Percentiles rank a stretch among this genome's conserved stretches.
Evolutionary conservation across 1,284 basidiomycete species (phyloP).

Genomic region (Kwoniella shivajii): DNA sequence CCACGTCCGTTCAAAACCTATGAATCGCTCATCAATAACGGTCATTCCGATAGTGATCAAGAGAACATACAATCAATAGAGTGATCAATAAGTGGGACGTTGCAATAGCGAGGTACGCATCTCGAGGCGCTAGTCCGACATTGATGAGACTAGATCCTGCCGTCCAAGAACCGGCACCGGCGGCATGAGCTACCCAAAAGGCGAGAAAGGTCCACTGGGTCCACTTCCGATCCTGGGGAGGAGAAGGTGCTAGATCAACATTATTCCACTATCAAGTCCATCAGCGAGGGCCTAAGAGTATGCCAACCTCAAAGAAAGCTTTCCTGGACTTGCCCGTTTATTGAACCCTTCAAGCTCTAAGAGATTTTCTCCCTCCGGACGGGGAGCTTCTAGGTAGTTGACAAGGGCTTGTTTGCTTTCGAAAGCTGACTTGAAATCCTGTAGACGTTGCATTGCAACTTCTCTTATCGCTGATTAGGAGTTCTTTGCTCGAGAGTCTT

Average conservation of each 20-base stretch:
- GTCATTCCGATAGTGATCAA: not conserved
- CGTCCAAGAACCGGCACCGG: constrained; percentile 17
- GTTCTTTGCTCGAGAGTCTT: too few species aligned
- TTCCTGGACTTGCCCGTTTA: constrained; percentile 7
- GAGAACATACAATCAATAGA: constrained; percentile 14
- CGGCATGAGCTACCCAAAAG: constrained; percentile 23
- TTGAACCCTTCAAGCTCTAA: not conserved
- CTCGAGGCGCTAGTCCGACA: constrained; percentile 15
- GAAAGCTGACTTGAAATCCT: constrained; percentile 15
- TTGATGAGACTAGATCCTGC: constrained; percentile 20
- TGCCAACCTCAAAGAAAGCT: not conserved
- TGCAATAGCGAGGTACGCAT: constrained; percentile 16
- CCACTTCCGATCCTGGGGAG: constrained; percentile 22
- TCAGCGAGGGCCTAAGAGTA: not conserved
- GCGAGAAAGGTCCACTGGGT: constrained; percentile 21
- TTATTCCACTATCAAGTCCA: constrained; percentile 20
- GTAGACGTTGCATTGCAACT: not conserved
- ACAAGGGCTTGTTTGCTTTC: constrained; percentile 9
- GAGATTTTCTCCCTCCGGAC: constrained; percentile 6
- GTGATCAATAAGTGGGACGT: constrained; percentile 17
- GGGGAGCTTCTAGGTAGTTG: constrained; percentile 19
- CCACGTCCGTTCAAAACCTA: constrained; percentile 22
- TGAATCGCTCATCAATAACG: not conserved
- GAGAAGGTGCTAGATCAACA: constrained; percentile 23
- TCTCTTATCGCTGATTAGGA: too few species aligned